These are phyloP conservation scores for Botrytis aclada DNA, from an alignment of 2,329 filamentous ascomycete genomes.

Conservation along the genomic window DNA sequence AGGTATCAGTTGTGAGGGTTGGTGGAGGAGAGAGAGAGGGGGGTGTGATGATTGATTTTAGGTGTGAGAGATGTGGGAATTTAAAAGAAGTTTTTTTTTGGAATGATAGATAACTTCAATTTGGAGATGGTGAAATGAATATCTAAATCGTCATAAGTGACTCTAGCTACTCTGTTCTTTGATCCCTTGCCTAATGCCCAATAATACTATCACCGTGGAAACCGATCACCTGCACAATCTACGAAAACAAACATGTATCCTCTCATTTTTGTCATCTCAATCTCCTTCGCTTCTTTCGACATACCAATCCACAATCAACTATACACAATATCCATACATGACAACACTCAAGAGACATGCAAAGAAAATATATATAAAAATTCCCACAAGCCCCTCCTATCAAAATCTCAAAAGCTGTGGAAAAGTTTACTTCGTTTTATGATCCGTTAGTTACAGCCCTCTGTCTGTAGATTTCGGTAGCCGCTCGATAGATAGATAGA, in stretches of 20 bases:
- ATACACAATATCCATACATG: neutral
- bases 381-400: neutral
- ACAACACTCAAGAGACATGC: neutral
- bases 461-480: neutral
- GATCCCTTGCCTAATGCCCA: too few relatives aligned
- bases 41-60: neutral
- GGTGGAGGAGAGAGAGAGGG: neutral
- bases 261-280: neutral
- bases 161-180: too few relatives aligned
- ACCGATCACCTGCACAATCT: neutral
- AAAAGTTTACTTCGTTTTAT: neutral
- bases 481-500: neutral
- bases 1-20: slow-evolving; percentile 13
- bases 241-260: neutral
- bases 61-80: rapidly evolving
- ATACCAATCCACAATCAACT: rapidly evolving
- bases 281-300: neutral
- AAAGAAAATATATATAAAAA: neutral
- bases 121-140: neutral
- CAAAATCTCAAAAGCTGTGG: neutral
- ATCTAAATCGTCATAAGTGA: neutral
- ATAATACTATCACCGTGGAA: too few relatives aligned
- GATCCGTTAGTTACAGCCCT: neutral
- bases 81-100: neutral
- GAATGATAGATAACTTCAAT: neutral